Evolutionary conservation across 805 yeast species (phyloP).

Genomic region (Metschnikowia similis): DNA sequence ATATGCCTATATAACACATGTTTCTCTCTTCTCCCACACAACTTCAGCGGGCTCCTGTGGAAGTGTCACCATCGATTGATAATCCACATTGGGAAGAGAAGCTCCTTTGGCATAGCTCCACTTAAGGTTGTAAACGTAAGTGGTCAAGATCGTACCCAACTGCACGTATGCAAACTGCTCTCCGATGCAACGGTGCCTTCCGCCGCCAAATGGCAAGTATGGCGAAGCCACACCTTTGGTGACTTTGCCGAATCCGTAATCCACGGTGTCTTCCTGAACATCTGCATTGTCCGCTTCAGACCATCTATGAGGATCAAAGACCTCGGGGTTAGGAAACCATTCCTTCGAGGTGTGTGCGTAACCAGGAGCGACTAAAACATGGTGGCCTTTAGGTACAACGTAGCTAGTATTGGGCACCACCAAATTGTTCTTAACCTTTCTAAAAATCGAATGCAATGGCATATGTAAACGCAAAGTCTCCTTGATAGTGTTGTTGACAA

Average conservation of each 20-base stretch:
- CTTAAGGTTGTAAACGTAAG: slow-evolving; percentile 68
- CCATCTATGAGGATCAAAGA: slow-evolving; percentile 91
- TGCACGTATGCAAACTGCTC: slow-evolving; percentile 97
- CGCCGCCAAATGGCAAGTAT: slow-evolving; percentile 97
- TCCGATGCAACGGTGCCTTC: slow-evolving; percentile 98
- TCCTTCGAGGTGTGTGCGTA: slow-evolving; percentile 72
- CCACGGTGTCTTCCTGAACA: slow-evolving; percentile 47
- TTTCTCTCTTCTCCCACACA: slow-evolving; percentile 63
- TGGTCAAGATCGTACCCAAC: slow-evolving; percentile 76
- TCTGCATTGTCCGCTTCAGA: slow-evolving; percentile 24
- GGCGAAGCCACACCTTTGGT: slow-evolving; percentile 96
- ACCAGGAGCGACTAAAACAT: slow-evolving; percentile 92
- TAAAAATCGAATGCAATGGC: slow-evolving; percentile 94
- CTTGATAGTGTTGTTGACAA: slow-evolving; percentile 77
- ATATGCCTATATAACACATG: slow-evolving; percentile 24
- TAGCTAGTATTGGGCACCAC: slow-evolving; percentile 73
- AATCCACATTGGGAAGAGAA: slow-evolving; percentile 65
- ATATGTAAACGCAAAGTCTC: slow-evolving; percentile 94
- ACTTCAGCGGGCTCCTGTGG: slow-evolving; percentile 76
- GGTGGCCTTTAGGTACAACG: slow-evolving; percentile 85
- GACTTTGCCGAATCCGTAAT: slow-evolving; percentile 95
- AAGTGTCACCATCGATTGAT: slow-evolving; percentile 87
- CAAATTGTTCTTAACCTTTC: slow-evolving; percentile 77
- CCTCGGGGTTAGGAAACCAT: slow-evolving; percentile 72
- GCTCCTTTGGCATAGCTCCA: slow-evolving; percentile 55